Percentiles rank a stretch among this genome's conserved stretches.
Conservation (phyloP, 176 grass and related monocot species). For the Paspalum notatum region DNA sequence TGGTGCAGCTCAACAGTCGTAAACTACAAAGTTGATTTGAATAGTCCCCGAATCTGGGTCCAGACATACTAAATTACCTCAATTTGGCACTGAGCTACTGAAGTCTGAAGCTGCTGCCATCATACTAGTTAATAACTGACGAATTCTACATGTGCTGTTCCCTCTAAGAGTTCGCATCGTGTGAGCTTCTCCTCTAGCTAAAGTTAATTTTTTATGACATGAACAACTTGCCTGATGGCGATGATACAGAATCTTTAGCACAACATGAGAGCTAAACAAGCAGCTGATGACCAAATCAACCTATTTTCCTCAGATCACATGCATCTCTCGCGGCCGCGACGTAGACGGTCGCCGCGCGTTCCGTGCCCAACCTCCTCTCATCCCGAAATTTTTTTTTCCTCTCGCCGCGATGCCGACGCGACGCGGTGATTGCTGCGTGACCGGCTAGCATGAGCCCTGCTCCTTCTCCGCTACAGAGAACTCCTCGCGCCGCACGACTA, state of each 20-base stretch:
- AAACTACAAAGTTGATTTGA: slow-evolving; percentile 12
- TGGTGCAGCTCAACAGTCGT: background rate
- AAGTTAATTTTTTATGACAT: background rate
- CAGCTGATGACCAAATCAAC: background rate
- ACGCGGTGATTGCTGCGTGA: slow-evolving; percentile 22
- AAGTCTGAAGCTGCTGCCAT: background rate
- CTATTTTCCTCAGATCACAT: slow-evolving; percentile 8
- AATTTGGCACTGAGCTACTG: background rate
- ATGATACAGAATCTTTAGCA: background rate
- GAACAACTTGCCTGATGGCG: background rate
- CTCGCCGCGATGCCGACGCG: background rate
- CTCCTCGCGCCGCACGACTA: slow-evolving; percentile 7
- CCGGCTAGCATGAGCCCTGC: background rate
- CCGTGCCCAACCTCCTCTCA: background rate
- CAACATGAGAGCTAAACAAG: background rate
- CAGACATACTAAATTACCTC: background rate
- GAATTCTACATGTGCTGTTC: background rate
- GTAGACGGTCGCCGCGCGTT: slow-evolving; percentile 16
- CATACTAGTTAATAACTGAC: background rate
- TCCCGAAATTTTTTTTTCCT: background rate
- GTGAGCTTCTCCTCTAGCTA: background rate
- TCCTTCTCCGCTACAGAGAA: background rate
- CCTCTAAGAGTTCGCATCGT: background rate
- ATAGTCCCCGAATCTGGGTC: background rate
- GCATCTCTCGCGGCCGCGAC: background rate